Evolutionary conservation across 2,329 filamentous ascomycete genomes (phyloP).

Genomic region (Chrysosporium keratinophilum): DNA sequence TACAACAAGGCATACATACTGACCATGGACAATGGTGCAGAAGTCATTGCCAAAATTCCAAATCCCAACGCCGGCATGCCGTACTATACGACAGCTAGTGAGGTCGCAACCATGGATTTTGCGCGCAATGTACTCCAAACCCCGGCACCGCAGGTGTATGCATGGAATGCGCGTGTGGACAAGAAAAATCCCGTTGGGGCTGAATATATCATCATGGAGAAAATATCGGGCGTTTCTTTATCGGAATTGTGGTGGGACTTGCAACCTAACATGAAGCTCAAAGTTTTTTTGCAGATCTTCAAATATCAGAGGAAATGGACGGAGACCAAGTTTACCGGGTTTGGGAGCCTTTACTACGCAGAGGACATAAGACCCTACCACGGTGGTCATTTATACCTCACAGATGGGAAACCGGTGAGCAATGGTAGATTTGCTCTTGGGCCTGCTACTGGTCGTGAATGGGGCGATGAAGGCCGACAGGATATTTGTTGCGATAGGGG

Average conservation of each 20-base stretch:
- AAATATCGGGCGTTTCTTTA: not conserved
- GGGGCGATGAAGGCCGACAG: slow-evolving; percentile 18
- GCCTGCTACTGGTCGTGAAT: slow-evolving; percentile 23
- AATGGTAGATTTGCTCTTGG: slow-evolving; percentile 22
- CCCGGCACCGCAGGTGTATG: slow-evolving; percentile 6
- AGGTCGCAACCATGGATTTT: slow-evolving; percentile 1
- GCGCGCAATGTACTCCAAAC: slow-evolving; percentile 17
- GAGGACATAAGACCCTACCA: not conserved
- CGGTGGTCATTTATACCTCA: not conserved
- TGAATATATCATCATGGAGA: slow-evolving; percentile 7
- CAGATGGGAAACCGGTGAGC: not conserved
- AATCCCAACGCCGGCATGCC: slow-evolving; percentile 10
- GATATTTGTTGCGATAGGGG: slow-evolving; percentile 9
- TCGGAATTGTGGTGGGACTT: not conserved
- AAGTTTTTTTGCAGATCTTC: slow-evolving; percentile 21
- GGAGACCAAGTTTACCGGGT: slow-evolving; percentile 12
- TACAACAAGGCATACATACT: slow-evolving; percentile 20
- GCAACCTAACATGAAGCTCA: not conserved
- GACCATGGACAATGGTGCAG: slow-evolving; percentile 12
- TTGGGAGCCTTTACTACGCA: slow-evolving; percentile 13
- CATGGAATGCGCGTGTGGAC: slow-evolving; percentile 4
- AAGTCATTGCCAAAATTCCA: slow-evolving; percentile 13
- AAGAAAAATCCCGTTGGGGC: not conserved
- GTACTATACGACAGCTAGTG: slow-evolving; percentile 1
- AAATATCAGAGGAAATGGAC: slow-evolving; percentile 20